phyloP scores from a whole-genome alignment of 1,139 yeast genomes.

The Candida sp. region DNA sequence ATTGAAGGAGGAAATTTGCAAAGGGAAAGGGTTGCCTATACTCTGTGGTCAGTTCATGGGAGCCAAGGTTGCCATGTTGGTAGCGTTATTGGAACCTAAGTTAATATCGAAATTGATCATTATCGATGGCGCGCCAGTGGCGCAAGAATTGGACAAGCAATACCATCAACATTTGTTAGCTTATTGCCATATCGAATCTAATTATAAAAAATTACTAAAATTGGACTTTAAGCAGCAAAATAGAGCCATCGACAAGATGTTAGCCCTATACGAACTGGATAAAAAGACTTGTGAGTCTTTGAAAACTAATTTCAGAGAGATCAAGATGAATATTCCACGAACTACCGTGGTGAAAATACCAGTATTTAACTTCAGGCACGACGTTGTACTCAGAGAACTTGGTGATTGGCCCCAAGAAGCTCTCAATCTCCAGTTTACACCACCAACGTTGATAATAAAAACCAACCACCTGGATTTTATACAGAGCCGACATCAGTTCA shows the following conservation, averaged over 20 bases:
- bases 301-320: constrained; percentile 22
- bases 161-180: constrained; percentile 27
- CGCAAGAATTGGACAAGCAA: constrained; percentile 18
- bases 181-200: constrained; percentile 28
- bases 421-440: constrained; percentile 17
- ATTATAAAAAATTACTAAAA: constrained; percentile 2
- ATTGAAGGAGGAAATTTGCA: constrained; percentile 15
- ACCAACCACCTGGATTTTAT: constrained; percentile 43
- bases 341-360: constrained; percentile 21
- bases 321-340: constrained; percentile 15
- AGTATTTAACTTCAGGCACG: constrained; percentile 21
- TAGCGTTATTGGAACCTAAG: constrained; percentile 36
- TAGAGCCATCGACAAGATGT: constrained; percentile 12
- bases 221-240: constrained; percentile 1
- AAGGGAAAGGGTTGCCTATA: constrained; percentile 15
- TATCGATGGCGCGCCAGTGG: constrained; percentile 47
- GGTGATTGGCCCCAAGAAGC: constrained; percentile 43
- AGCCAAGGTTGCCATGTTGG: constrained; percentile 50
- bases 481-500: constrained; percentile 25
- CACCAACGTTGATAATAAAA: constrained; percentile 40
- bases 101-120: constrained; percentile 36
- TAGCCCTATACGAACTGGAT: constrained; percentile 21
- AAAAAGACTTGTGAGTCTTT: constrained; percentile 22
- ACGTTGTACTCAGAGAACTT: constrained; percentile 26
- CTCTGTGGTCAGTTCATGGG: constrained; percentile 55